Conservation (phyloP, 768 basidiomycete genomes). For the Ramaria sp. region DNA sequence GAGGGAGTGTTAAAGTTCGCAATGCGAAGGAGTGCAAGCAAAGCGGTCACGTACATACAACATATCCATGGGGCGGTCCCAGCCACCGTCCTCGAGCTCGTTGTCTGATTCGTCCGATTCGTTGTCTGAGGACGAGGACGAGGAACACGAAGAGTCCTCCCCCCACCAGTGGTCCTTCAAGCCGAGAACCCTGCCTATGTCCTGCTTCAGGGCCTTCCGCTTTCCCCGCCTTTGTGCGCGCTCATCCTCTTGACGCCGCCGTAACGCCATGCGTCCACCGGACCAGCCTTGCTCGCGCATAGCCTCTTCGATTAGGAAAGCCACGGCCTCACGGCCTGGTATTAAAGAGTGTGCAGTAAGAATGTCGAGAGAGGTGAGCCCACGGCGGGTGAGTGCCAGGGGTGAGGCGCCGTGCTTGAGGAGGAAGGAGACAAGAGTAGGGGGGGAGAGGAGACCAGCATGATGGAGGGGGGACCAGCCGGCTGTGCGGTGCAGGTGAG, state of each 20-base stretch:
- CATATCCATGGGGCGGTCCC: conserved; percentile 21
- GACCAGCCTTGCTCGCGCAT: conserved; percentile 82
- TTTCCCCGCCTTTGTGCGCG: conserved; percentile 40
- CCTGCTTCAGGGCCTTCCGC: conserved; percentile 44
- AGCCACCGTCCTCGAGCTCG: conserved; percentile 38
- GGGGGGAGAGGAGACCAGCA: conserved; percentile 79
- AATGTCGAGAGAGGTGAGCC: conserved; percentile 81
- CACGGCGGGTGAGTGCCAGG: conserved; percentile 62
- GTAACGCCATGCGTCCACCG: conserved; percentile 64
- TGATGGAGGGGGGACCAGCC: conserved; percentile 96
- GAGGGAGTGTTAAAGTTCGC: too few species aligned
- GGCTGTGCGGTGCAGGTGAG: conserved; percentile 33
- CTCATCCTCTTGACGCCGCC: conserved; percentile 48
- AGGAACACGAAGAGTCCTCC: too few species aligned
- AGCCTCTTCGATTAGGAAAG: conserved; percentile 77
- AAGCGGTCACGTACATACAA: conserved; percentile 39
- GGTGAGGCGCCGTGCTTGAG: conserved; percentile 89
- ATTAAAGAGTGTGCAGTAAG: conserved; percentile 74
- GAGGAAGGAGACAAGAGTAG: conserved; percentile 83
- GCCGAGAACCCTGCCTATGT: conserved; percentile 45
- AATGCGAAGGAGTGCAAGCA: too few species aligned
- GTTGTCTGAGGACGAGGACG: too few species aligned
- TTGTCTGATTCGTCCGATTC: too few species aligned
- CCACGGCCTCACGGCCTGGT: conserved; percentile 76
- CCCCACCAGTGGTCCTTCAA: conserved; percentile 60